Conservation (phyloP, 2,329 filamentous ascomycete genomes). For the Leptographium lundbergii region DNA sequence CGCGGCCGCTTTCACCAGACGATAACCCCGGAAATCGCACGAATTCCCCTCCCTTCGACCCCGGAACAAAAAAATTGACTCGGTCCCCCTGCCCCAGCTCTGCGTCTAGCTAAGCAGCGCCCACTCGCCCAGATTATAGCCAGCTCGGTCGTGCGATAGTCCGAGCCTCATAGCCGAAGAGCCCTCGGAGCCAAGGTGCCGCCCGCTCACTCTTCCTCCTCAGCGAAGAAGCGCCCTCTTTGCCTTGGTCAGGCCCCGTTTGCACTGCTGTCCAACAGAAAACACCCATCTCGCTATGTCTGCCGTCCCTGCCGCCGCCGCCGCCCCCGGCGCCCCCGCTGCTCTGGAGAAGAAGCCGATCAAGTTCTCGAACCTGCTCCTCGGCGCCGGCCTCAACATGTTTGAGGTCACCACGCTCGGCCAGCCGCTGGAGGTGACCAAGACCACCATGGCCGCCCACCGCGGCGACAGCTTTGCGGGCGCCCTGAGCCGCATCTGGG, state of each 20-base stretch:
- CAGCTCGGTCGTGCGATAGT: slow-evolving; percentile 8
- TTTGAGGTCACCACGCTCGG: slow-evolving; percentile 65
- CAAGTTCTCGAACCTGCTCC: slow-evolving; percentile 98
- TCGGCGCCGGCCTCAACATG: slow-evolving; percentile 88
- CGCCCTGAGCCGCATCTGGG: slow-evolving; percentile 80
- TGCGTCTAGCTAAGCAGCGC: not conserved
- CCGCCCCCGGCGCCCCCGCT: slow-evolving; percentile 34
- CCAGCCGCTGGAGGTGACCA: slow-evolving; percentile 92
- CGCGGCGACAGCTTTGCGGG: slow-evolving; percentile 73
- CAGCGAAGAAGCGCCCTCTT: slow-evolving; percentile 75
- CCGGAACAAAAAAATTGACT: not conserved
- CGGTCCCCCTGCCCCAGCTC: not conserved
- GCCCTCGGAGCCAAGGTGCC: not conserved
- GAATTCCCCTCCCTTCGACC: not conserved
- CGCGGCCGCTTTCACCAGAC: not conserved
- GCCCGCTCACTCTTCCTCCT: slow-evolving; percentile 6
- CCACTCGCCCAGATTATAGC: not conserved
- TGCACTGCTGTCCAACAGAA: not conserved
- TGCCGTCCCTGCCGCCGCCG: slow-evolving; percentile 37
- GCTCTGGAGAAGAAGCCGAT: slow-evolving; percentile 95
- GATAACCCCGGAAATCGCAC: not conserved
- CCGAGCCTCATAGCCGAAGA: slow-evolving; percentile 5
- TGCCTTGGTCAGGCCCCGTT: slow-evolving; percentile 92
- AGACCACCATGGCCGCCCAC: slow-evolving; percentile 99
- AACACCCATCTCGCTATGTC: slow-evolving; percentile 39